Evolutionary conservation across 164 flowering plant genomes (phyloP), one percentile per base, ranked within the genome.

Genomic region (Stephania japonica): DNA sequence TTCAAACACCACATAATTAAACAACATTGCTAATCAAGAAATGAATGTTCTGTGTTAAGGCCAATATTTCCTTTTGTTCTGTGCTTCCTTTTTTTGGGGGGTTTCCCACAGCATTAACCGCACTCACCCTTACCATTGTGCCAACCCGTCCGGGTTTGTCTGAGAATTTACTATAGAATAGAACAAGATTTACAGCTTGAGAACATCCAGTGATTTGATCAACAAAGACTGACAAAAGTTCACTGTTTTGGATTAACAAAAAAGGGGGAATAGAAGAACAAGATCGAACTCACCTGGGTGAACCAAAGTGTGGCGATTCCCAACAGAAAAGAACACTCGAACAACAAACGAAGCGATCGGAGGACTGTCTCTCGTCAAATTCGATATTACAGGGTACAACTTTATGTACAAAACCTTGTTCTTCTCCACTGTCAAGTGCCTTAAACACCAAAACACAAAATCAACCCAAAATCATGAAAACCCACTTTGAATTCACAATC

Each of bases 361-460:
- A 26, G 99, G 97, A 42, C 83, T 85, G 23, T 93, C 97, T 81
- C 87, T 91, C 0, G 91, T 86, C 38, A 85, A 56, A 74, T 79
- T 88, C 2, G 96, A 89, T 79, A 85, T 73, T 81, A 88, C 97
- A 18, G 99, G 99, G 67, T 79, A 91, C 70, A 95, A 67, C 74
- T 85, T 91, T 69, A 95, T 83, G 71, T 62, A 80, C 83, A 93
- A 67, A n/a, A 74, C 71, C 71, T 86, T 75, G 75, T 83, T 93
- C 86, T 88, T 95, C 90, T 93, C 97, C 73, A 93, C 78, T 0
- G 93, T 80, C 65, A 95, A 82, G 79, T 88, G 88, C 98, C 99
- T 92, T 78, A 78, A 84, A 78, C 49, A n/a, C n/a, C 38, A 61
- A 62, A 19, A 27, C 10, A 63, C 10, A 68, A 42, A 68, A n/a